Conservation (phyloP, 108 stramenopile genomes). For the Discostella pseudostelligera region DNA sequence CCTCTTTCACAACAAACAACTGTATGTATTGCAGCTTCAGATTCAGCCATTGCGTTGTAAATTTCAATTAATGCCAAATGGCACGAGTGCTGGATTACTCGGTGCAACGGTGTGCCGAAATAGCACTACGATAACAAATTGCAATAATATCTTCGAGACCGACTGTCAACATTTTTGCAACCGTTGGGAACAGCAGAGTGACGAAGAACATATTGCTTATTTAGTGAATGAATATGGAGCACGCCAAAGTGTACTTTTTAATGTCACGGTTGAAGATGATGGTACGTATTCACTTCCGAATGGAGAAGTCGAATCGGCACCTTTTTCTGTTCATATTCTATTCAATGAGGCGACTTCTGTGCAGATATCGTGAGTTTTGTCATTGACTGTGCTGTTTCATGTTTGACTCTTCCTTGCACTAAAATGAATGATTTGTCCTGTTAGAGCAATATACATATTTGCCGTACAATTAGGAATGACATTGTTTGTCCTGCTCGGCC, state of each 20-base stretch:
- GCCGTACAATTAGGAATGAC: constrained; percentile 53
- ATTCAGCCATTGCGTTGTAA: constrained; percentile 63
- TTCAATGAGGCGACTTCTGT: constrained; percentile 37
- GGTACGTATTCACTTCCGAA: constrained; percentile 20
- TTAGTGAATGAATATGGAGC: constrained; percentile 6
- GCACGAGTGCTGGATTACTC: not conserved
- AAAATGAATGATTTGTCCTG: too few species aligned
- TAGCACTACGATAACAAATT: not conserved
- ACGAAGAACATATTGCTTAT: constrained; percentile 4
- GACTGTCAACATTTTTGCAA: constrained; percentile 15
- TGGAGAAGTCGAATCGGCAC: constrained; percentile 16
- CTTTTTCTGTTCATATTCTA: constrained; percentile 37
- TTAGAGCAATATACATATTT: constrained; percentile 42
- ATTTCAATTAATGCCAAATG: constrained; percentile 32
- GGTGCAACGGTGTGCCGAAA: constrained; percentile 2
- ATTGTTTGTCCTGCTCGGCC: constrained; percentile 47
- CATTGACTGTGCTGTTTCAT: not conserved
- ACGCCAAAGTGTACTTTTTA: constrained; percentile 19
- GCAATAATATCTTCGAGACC: not conserved
- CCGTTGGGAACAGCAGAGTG: not conserved
- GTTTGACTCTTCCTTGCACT: too few species aligned
- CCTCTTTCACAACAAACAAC: not conserved
- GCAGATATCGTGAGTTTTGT: constrained; percentile 40
- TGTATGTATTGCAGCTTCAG: constrained; percentile 57
- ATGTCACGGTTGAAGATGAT: not conserved